Evolutionary conservation across 2,329 filamentous ascomycete genomes (phyloP), one percentile per base, ranked within the genome.

Genomic region (Coniochaeta sp.): DNA sequence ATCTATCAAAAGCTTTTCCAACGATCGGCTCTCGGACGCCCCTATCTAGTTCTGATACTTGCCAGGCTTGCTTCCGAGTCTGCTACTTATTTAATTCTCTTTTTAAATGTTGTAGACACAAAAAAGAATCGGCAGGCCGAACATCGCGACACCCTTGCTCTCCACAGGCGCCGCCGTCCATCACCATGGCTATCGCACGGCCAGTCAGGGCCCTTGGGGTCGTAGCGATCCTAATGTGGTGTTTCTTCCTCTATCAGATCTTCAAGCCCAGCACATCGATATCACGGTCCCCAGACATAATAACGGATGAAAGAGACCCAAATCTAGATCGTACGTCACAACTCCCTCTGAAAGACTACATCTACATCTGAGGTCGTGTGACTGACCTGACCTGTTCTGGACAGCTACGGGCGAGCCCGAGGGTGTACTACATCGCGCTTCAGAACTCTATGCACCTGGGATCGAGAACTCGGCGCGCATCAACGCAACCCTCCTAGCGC

Each of bases 401-500:
- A 61, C 69, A 96, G 93, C 85, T 52, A 95, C 90, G 36, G 87
- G 86, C 64, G 93, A 98, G 74, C 93, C 93, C 24, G 84, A 88
- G 64, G 93, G 91, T 58, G 79, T 84, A 16, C 79, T 98, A 65
- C 86, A 83, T 69, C 86, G 91, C 73, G 85, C 88, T 36, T 87
- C 87, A 59, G 80, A 90, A 66, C 88, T 89, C 69, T 98, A 98
- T 74, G 85, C 85, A 58, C 86, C 90, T 58, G 84, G 91, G 69
- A 88, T 89, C 69, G 79, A 83, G 58, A 84, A 91, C 63, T 90
- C 89, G 58, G 87, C 89, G 65, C 90, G 95, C 70, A 95, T 96
- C 74, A 95, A 96, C 73, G 95, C 95, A 61, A 98, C 95, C 4
- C 81, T 99, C 60, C 82, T 99, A 65, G 89, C 92, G 24, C 84